Conservation (phyloP, 495 filamentous ascomycete species). For the Lophium mytilinum region DNA sequence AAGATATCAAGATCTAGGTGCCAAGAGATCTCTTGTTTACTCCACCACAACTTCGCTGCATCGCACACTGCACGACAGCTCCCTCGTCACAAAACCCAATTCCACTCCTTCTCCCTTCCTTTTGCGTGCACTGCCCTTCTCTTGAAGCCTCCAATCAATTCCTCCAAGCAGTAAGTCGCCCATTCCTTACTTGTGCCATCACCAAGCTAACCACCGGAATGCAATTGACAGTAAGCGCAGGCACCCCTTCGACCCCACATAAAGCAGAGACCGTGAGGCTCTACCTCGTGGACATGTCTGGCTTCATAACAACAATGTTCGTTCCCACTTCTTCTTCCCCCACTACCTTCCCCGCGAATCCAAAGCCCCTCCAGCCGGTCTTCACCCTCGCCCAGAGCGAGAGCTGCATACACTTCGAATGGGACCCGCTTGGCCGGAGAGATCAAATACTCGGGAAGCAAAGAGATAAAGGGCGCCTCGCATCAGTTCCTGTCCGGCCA, state of each 20-base stretch:
- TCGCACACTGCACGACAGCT: too few species aligned
- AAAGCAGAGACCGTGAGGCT: constrained; percentile 4
- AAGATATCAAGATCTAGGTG: too few species aligned
- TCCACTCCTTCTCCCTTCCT: too few species aligned
- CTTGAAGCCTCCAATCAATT: too few species aligned
- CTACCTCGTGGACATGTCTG: constrained; percentile 41
- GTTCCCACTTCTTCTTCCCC: constrained; percentile 39
- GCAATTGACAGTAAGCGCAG: constrained; percentile 5
- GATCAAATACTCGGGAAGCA: constrained; percentile 1
- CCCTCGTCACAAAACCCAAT: too few species aligned
- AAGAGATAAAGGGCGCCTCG: neutral
- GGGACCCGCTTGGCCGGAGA: neutral
- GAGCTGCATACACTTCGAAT: constrained; percentile 25
- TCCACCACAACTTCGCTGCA: too few species aligned
- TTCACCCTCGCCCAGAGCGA: constrained; percentile 29
- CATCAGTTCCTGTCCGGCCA: constrained; percentile 4
- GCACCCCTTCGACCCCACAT: constrained; percentile 1
- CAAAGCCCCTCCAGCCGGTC: constrained; percentile 32
- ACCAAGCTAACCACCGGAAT: constrained; percentile 31
- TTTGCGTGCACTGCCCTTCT: too few species aligned
- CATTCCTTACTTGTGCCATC: constrained; percentile 16
- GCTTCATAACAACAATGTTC: constrained; percentile 66
- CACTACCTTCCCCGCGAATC: constrained; percentile 28
- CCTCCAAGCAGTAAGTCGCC: neutral
- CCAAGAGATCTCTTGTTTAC: too few species aligned